A percentile compares a stretch with the other conserved stretches of the same genome.
phyloP scores from a whole-genome alignment of 2,329 filamentous ascomycete genomes.

The Penicillium frequentans region DNA sequence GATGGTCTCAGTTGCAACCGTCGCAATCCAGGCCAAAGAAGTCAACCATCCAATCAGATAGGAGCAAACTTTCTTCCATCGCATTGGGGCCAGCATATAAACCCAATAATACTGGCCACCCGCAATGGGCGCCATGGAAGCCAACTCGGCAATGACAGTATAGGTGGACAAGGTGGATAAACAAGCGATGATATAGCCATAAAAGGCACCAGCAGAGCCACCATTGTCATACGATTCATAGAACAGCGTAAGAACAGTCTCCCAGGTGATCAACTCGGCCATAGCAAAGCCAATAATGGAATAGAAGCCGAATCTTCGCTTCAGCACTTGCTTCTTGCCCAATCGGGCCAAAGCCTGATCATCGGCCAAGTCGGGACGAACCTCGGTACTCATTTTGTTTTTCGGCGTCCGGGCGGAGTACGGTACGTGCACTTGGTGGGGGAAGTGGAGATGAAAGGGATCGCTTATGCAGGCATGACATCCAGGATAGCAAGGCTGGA shows the following conservation, averaged over 20 bases:
- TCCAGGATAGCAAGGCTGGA: not conserved
- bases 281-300: conserved; percentile 48
- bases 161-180: conserved; percentile 50
- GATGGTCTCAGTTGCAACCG: conserved; percentile 43
- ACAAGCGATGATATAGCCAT: conserved; percentile 56
- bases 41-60: conserved; percentile 49
- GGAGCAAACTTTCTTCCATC: conserved; percentile 43
- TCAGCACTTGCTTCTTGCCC: conserved; percentile 49
- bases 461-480: conserved; percentile 9
- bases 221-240: conserved; percentile 46
- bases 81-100: conserved; percentile 45
- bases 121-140: conserved; percentile 49
- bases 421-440: not conserved
- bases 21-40: conserved; percentile 45
- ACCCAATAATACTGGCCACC: conserved; percentile 51
- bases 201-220: conserved; percentile 51
- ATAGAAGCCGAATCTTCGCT: conserved; percentile 45
- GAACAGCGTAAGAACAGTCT: conserved; percentile 48
- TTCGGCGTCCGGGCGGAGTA: not conserved
- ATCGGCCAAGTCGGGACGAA: conserved; percentile 24
- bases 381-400: conserved; percentile 7
- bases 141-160: conserved; percentile 49
- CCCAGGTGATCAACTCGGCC: conserved; percentile 49
- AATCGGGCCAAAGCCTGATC: conserved; percentile 41
- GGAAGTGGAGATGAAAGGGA: not conserved